phyloP scores from a whole-genome alignment of 331 rosid species.

The Malus hybrid region DNA sequence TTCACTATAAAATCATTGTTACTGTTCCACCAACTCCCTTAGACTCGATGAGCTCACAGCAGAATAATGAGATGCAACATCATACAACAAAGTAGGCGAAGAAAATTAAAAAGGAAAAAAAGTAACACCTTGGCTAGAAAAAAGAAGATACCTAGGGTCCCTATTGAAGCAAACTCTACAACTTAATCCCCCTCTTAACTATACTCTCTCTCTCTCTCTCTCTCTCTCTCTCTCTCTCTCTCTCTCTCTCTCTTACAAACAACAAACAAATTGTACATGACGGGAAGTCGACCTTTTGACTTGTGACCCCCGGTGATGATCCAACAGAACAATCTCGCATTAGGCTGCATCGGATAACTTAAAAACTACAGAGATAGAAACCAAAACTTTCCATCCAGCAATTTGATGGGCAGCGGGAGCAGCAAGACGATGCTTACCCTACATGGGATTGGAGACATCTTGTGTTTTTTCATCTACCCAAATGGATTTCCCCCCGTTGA shows the following conservation, averaged over 20 bases:
- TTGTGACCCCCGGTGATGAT: conserved; percentile 17
- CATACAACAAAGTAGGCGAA: conserved; percentile 17
- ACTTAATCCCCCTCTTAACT: conserved; percentile 7
- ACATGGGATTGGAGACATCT: not conserved
- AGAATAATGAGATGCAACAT: conserved; percentile 22
- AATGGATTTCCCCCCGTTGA: conserved; percentile 83
- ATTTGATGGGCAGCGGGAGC: conserved; percentile 24
- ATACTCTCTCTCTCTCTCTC: conserved; percentile 12
- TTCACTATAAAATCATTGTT: not conserved
- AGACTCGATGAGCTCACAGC: conserved; percentile 1
- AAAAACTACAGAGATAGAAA: conserved; percentile 3
- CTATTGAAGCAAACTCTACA: not conserved
- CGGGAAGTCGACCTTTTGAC: conserved; percentile 28
- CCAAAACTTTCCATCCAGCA: too few species aligned
- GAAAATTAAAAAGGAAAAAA: not conserved
- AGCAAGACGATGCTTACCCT: conserved; percentile 39
- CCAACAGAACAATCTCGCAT: conserved; percentile 15
- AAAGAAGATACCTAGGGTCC: conserved; percentile 1
- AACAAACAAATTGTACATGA: conserved; percentile 47
- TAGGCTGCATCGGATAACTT: conserved; percentile 19
- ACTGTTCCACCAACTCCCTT: not conserved
- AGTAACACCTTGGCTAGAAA: not conserved
- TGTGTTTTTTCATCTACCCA: conserved; percentile 36
- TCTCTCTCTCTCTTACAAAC: conserved; percentile 9
- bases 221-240: not conserved